Evolutionary conservation across 805 yeast species (phyloP).

Genomic region (Cyberlindnera petersonii): DNA sequence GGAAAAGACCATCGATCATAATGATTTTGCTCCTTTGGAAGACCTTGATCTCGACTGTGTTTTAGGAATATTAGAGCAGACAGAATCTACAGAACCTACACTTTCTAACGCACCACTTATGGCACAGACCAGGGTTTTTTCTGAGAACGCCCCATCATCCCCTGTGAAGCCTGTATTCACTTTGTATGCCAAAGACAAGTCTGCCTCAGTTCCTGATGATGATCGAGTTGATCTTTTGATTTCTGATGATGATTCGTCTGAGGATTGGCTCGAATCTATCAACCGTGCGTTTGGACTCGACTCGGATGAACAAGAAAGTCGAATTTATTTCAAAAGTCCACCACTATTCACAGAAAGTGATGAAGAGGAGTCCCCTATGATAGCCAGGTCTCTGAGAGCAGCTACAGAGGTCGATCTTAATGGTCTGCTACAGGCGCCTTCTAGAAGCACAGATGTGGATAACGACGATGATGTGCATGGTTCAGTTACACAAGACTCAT

Average conservation of each 20-base stretch:
- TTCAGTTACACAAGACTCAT: neutral
- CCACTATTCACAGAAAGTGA: too few species aligned
- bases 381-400: too few species aligned
- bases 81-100: too few species aligned
- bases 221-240: neutral
- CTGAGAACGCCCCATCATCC: too few species aligned
- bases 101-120: too few species aligned
- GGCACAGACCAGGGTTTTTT: too few species aligned
- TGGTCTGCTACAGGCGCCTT: neutral
- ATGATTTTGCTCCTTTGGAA: conserved; percentile 14
- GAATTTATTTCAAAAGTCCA: too few species aligned
- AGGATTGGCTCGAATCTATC: neutral
- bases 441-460: neutral
- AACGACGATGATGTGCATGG: neutral
- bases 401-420: too few species aligned
- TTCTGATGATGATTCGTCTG: neutral
- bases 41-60: conserved; percentile 4
- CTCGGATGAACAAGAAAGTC: conserved; percentile 7
- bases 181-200: neutral
- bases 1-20: conserved; percentile 16
- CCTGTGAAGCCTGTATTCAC: neutral
- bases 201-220: neutral
- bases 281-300: conserved; percentile 19
- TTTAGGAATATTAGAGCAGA: neutral
- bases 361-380: too few species aligned